Conservation (phyloP, 2,329 filamentous ascomycete genomes). For the Talaromyces amestolkiae region DNA sequence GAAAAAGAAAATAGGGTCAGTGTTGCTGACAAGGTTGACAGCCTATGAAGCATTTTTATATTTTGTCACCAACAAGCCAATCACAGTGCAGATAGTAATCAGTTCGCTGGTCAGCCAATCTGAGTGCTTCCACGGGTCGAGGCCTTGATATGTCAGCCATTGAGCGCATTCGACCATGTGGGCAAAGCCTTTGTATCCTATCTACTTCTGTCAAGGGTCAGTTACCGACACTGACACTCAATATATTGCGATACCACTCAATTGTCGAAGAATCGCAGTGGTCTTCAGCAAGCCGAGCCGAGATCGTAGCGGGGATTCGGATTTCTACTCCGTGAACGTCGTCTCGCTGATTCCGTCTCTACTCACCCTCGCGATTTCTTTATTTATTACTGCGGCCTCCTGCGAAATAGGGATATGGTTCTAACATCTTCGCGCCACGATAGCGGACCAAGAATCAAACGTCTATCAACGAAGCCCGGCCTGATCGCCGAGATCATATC, state of each 20-base stretch:
- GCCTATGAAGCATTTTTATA: neutral
- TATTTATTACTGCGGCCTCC: neutral
- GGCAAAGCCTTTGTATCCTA: neutral
- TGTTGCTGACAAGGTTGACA: neutral
- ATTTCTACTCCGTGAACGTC: neutral
- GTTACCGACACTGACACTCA: neutral
- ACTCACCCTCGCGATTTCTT: neutral
- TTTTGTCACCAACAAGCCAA: neutral
- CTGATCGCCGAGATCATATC: neutral
- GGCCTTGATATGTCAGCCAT: neutral
- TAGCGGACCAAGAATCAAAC: slow-evolving; percentile 2
- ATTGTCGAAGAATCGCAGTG: neutral
- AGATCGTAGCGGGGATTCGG: neutral
- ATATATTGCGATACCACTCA: neutral
- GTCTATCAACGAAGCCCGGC: neutral
- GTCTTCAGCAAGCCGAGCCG: neutral
- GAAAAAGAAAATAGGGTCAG: neutral
- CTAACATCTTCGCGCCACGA: neutral
- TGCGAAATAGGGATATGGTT: neutral
- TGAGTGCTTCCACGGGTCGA: neutral
- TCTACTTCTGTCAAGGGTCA: neutral
- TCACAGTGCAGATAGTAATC: slow-evolving; percentile 1
- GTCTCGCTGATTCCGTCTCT: neutral
- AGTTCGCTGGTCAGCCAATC: neutral
- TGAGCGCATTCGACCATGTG: neutral